Percentiles rank a stretch among this genome's conserved stretches.
These are phyloP conservation scores for Diaporthe eres DNA, from an alignment of 2,329 filamentous ascomycete species.

Conservation along the genomic window DNA sequence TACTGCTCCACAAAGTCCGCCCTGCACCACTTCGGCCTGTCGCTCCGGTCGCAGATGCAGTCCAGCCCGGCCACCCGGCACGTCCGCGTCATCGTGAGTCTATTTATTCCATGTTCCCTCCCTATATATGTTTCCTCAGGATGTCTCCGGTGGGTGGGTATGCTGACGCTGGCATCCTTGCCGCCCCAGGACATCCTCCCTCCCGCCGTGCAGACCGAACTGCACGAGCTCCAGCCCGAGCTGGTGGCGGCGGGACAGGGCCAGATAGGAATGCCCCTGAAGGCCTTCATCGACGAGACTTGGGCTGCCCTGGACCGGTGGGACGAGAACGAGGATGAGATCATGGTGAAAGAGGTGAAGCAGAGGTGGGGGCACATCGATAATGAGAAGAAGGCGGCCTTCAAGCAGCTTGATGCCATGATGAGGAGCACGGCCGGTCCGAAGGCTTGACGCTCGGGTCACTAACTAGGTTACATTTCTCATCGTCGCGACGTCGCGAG, in stretches of 20 bases:
- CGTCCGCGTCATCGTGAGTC: constrained; percentile 56
- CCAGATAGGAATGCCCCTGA: constrained; percentile 49
- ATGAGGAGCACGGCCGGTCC: constrained; percentile 4
- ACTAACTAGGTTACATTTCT: no score
- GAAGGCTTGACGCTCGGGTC: background rate
- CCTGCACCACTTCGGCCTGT: constrained; percentile 60
- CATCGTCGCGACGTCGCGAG: background rate
- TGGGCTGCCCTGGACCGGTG: constrained; percentile 58
- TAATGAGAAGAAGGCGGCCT: constrained; percentile 43
- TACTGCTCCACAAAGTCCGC: constrained; percentile 70
- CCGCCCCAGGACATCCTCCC: constrained; percentile 57
- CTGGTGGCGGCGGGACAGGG: constrained; percentile 50
- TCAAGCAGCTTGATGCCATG: constrained; percentile 35
- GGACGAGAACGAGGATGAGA: constrained; percentile 55
- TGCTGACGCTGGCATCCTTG: background rate
- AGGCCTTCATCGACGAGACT: constrained; percentile 55
- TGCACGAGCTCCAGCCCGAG: constrained; percentile 59
- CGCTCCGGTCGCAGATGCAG: constrained; percentile 47
- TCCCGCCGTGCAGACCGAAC: constrained; percentile 61
- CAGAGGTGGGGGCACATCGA: constrained; percentile 42
- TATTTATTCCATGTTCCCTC: background rate
- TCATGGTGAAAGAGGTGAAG: constrained; percentile 42
- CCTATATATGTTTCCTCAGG: background rate
- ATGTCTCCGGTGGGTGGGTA: background rate
- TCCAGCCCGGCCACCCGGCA: constrained; percentile 48